Evolutionary conservation across 352 stramenopile genomes (phyloP).

Genomic region (Elongisporangium senticosum): DNA sequence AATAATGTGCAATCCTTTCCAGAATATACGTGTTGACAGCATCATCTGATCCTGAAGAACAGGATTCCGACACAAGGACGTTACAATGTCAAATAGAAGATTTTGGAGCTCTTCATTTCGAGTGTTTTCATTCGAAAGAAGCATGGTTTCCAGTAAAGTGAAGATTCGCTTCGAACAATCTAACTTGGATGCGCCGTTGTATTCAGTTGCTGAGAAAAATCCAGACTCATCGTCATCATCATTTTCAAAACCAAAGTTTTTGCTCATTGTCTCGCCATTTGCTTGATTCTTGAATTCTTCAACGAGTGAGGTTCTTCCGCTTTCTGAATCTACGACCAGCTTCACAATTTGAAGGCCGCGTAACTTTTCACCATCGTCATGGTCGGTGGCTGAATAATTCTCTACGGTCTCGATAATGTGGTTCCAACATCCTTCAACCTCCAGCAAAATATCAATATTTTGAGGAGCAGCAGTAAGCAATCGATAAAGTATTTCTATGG

Average conservation of each 20-base stretch:
- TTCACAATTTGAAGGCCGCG: constrained; percentile 22
- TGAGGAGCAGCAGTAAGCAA: constrained; percentile 37
- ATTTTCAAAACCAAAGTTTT: constrained; percentile 28
- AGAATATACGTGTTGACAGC: constrained; percentile 60
- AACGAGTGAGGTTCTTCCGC: constrained; percentile 39
- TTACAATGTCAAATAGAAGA: constrained; percentile 68
- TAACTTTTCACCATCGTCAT: background rate
- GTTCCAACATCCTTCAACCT: constrained; percentile 41
- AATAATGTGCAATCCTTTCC: constrained; percentile 74
- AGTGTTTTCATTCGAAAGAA: constrained; percentile 68
- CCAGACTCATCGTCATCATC: constrained; percentile 43
- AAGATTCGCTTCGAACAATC: constrained; percentile 46
- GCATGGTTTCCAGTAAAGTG: constrained; percentile 54
- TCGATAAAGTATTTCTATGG: constrained; percentile 32
- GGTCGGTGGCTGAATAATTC: constrained; percentile 4
- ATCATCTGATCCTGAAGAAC: constrained; percentile 65
- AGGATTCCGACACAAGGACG: constrained; percentile 47
- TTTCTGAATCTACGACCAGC: constrained; percentile 40
- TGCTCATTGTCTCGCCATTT: constrained; percentile 6
- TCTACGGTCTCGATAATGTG: constrained; percentile 42
- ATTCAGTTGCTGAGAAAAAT: constrained; percentile 53
- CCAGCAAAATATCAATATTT: constrained; percentile 38
- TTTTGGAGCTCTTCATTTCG: constrained; percentile 77
- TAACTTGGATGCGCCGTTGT: constrained; percentile 20
- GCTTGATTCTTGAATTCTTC: background rate